These are phyloP conservation scores for Pseudoneurospora amorphoporcata DNA, from an alignment of 495 filamentous ascomycete genomes.

Conservation along the genomic window DNA sequence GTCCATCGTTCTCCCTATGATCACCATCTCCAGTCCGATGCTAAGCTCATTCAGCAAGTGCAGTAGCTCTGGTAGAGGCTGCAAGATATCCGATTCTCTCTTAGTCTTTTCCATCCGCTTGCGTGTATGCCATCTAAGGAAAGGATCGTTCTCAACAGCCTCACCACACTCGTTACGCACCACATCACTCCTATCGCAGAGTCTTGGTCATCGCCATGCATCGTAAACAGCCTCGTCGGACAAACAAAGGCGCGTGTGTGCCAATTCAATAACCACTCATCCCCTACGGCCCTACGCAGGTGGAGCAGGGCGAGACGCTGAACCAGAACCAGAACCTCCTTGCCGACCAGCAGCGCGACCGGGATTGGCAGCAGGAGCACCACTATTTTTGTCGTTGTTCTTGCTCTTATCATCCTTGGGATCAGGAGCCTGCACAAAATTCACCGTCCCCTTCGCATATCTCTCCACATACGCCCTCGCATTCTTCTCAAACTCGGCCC, in stretches of 20 bases:
- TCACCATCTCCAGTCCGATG: background rate
- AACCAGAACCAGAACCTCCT: background rate
- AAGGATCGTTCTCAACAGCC: background rate
- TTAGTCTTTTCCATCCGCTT: background rate
- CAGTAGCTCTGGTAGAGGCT: background rate
- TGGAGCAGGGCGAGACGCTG: background rate
- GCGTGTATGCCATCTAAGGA: background rate
- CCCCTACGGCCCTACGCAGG: background rate
- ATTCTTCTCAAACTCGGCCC: conserved; percentile 68
- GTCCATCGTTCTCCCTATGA: background rate
- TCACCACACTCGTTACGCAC: background rate
- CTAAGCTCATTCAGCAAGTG: background rate
- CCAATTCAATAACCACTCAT: background rate
- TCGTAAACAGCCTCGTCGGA: background rate
- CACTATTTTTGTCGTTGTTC: background rate
- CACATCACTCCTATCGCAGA: background rate
- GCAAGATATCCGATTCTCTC: background rate
- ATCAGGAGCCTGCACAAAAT: conserved; percentile 8
- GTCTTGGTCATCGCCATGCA: background rate
- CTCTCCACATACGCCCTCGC: conserved; percentile 71
- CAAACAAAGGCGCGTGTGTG: background rate
- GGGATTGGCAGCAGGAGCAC: background rate
- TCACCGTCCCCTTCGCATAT: conserved; percentile 50
- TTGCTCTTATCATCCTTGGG: conserved; percentile 2
- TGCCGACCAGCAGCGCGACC: background rate